Evolutionary conservation across 73 alveolate genomes (phyloP), one percentile per base, ranked within the genome.

Genomic region (Blepharisma stoltei): DNA sequence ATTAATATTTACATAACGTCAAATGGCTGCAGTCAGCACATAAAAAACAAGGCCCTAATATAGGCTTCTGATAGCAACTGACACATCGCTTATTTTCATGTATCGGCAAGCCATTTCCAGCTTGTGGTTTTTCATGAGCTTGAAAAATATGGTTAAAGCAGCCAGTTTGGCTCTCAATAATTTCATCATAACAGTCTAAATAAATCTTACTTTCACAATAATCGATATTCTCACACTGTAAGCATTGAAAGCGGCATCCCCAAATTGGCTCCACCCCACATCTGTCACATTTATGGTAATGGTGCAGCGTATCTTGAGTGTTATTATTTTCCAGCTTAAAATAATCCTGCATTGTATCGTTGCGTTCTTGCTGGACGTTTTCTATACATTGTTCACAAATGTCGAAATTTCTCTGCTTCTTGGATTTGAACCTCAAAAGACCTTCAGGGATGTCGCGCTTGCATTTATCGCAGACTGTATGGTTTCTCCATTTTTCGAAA

Each of bases 251-350:
- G 67, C 96, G 78, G n/a, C 86, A 53, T 21, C 96, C 98, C 95
- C 96, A 92, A 1, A 92, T 92, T 6, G 98, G 98, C 71, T 92
- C 96, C 21, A 83, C 87, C 68, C 83, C 86, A 78, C 98, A 92
- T 6, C 80, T 69, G 71, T 92, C 92, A 70, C 98, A 92, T 67
- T 86, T 27, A 81, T 90, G 95, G 77, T 82, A 92, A 55, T 92
- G 89, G 71, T 92, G 98, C n/a, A 90, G 67, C 41, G 88, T 88
- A 55, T 86, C 91, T 53, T 91, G 95, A 52, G 78, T 86, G 48
- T 86, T 88, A 14, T 83, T 83, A 73, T 90, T 90, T 67, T 91
- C 83, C 32, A 90, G 68, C 32, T 67, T 54, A 55, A 77, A 91
- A 68, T 71, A 84, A 27, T 78, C 84, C 25, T 84, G 84, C 43